Percentiles rank a stretch among this genome's conserved stretches.
phyloP scores from a whole-genome alignment of 2,329 filamentous ascomycete species.

The Orbilia ellipsospora region DNA sequence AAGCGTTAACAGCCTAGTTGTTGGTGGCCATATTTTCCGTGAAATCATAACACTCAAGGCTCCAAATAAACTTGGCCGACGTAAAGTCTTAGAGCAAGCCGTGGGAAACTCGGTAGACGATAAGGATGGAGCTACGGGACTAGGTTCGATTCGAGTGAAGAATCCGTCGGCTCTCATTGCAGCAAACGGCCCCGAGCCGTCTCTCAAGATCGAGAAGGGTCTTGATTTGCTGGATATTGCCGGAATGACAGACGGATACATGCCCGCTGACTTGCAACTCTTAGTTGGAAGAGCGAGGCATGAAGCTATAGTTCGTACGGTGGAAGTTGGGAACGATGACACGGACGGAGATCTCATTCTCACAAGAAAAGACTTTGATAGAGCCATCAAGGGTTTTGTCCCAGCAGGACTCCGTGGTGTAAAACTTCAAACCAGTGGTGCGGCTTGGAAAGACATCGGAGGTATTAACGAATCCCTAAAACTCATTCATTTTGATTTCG shows the following conservation, averaged over 20 bases:
- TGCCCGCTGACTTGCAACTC: constrained; percentile 91
- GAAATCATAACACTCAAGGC: constrained; percentile 91
- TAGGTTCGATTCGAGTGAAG: constrained; percentile 53
- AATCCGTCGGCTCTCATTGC: constrained; percentile 62
- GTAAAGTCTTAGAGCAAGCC: constrained; percentile 77
- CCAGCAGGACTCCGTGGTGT: constrained; percentile 95
- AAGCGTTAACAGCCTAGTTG: constrained; percentile 85
- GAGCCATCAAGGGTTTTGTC: constrained; percentile 89
- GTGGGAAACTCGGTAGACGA: constrained; percentile 57
- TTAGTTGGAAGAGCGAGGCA: constrained; percentile 88
- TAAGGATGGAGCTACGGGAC: constrained; percentile 69
- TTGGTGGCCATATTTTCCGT: constrained; percentile 89
- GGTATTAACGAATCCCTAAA: constrained; percentile 61
- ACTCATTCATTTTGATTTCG: background rate
- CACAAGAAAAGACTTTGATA: constrained; percentile 79
- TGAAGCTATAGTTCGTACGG: constrained; percentile 88
- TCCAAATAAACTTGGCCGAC: constrained; percentile 88
- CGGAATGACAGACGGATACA: constrained; percentile 94
- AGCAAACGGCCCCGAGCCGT: constrained; percentile 67
- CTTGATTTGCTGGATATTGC: constrained; percentile 94
- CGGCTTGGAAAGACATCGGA: constrained; percentile 90
- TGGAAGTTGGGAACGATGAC: constrained; percentile 67
- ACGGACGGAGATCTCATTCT: constrained; percentile 72
- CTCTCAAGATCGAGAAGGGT: constrained; percentile 72
- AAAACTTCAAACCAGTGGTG: constrained; percentile 89